phyloP scores from a whole-genome alignment of 768 basidiomycete genomes.

The Suillus subaureus region DNA sequence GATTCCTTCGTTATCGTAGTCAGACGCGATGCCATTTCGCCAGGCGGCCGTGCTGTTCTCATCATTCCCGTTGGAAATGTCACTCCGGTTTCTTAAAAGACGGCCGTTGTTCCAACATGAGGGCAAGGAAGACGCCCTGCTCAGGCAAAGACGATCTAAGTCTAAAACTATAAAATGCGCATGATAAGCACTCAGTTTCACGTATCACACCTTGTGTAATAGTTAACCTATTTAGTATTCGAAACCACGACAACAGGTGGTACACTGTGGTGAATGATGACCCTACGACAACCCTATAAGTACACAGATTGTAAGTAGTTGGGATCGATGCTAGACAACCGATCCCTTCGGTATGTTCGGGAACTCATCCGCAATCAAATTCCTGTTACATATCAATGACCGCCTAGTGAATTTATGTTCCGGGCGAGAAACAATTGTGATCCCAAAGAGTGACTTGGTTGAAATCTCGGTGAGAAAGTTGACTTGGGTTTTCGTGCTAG shows the following conservation, averaged over 20 bases:
- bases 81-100: neutral
- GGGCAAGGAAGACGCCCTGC: neutral
- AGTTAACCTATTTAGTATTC: neutral
- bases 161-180: neutral
- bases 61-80: neutral
- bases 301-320: neutral
- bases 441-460: neutral
- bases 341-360: neutral
- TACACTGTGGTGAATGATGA: neutral
- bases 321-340: neutral
- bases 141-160: neutral
- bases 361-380: neutral
- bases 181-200: neutral
- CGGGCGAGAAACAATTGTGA: neutral
- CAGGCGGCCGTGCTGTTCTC: slow-evolving; percentile 59
- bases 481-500: neutral
- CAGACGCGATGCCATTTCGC: slow-evolving; percentile 95
- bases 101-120: neutral
- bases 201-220: neutral
- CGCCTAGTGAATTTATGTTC: neutral
- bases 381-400: neutral
- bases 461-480: neutral
- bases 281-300: neutral
- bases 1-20: slow-evolving; percentile 69
- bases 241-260: neutral